Percentiles rank a stretch among this genome's conserved stretches.
phyloP scores from a whole-genome alignment of 306 rosid genomes.

The Medicago ruthenica region DNA sequence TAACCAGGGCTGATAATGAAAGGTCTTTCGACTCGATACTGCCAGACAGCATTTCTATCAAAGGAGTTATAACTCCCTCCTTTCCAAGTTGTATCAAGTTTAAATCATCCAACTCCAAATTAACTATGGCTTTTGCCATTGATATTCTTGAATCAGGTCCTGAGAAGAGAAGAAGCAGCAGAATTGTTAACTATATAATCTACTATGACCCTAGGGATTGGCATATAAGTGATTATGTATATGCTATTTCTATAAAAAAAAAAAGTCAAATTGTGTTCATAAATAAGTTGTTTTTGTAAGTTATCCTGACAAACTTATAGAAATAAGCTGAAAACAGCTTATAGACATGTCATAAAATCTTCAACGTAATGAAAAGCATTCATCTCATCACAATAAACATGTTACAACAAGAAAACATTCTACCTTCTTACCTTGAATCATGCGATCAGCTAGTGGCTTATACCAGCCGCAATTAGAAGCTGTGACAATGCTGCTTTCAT shows the following conservation, averaged over 20 bases:
- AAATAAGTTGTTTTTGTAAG: background rate
- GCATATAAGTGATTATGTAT: background rate
- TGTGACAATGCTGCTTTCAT: slow-evolving; percentile 55
- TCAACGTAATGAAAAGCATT: background rate
- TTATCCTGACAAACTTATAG: background rate
- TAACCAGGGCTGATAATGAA: slow-evolving; percentile 66
- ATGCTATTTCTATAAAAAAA: background rate
- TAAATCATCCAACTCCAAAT: slow-evolving; percentile 57
- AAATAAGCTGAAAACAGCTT: background rate
- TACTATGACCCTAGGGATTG: background rate
- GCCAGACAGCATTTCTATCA: slow-evolving; percentile 69
- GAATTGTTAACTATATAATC: slow-evolving; percentile 35
- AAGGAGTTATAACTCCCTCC: slow-evolving; percentile 75
- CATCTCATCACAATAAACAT: slow-evolving; percentile 21
- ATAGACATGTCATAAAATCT: background rate
- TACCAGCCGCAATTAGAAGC: slow-evolving; percentile 83
- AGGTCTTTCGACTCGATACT: slow-evolving; percentile 56
- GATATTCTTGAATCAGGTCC: slow-evolving; percentile 73
- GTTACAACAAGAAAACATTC: slow-evolving; percentile 32
- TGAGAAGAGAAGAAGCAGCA: slow-evolving; percentile 47
- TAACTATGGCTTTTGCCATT: slow-evolving; percentile 58
- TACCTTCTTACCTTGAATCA: slow-evolving; percentile 62
- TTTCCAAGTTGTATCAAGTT: slow-evolving; percentile 71
- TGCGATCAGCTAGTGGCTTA: slow-evolving; percentile 68
- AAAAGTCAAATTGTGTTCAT: background rate